phyloP scores from a whole-genome alignment of 2,329 filamentous ascomycete species.

The Venturia asperata region DNA sequence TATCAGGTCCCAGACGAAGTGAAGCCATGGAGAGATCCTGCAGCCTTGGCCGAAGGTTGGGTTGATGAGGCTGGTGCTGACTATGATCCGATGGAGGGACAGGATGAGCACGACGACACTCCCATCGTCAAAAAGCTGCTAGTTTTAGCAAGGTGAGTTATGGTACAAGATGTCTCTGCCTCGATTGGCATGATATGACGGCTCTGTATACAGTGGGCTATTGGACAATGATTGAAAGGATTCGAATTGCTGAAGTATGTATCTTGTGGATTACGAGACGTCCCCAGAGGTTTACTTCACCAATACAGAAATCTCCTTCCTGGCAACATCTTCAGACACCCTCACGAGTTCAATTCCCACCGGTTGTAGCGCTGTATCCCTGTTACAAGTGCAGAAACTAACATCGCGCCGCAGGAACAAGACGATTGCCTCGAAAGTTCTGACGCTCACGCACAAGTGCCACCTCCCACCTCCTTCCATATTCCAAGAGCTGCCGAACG shows the following conservation, averaged over 20 bases:
- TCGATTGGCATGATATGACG: not conserved
- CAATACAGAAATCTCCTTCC: not conserved
- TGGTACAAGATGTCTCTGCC: not conserved
- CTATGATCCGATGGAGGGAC: not conserved
- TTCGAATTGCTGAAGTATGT: not conserved
- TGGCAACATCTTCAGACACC: not conserved
- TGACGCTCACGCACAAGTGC: conserved; percentile 39
- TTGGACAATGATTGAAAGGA: not conserved
- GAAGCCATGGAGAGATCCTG: conserved; percentile 3
- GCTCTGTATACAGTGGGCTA: not conserved
- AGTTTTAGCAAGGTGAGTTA: conserved; percentile 34
- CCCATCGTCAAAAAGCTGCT: conserved; percentile 33
- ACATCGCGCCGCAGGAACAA: conserved; percentile 29
- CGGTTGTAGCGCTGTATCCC: not conserved
- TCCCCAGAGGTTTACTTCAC: not conserved
- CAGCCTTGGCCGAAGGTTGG: not conserved
- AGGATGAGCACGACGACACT: conserved; percentile 20
- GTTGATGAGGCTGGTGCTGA: not conserved
- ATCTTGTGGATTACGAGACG: not conserved
- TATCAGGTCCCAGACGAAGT: conserved; percentile 14
- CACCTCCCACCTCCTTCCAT: conserved; percentile 40
- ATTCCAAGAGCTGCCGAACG: conserved; percentile 37
- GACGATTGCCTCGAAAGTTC: conserved; percentile 37
- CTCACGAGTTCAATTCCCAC: not conserved
- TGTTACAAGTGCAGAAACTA: conserved; percentile 20